Evolutionary conservation across 2,329 filamentous ascomycete species (phyloP).

Genomic region (Colletotrichum paranaense): DNA sequence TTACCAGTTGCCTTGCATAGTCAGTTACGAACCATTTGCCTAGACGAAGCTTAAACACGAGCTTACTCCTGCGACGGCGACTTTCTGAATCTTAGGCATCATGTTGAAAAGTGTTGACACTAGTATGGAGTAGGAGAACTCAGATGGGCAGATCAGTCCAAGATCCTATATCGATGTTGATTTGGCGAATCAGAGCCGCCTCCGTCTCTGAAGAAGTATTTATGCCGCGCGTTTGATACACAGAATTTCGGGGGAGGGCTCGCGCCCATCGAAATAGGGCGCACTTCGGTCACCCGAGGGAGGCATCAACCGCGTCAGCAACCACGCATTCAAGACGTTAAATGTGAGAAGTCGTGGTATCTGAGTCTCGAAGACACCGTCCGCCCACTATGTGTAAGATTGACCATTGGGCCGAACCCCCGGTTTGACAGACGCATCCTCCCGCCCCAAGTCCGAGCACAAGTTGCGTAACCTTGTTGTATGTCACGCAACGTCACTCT

Average conservation of each 20-base stretch:
- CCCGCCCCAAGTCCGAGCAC: not conserved
- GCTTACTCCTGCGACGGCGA: conserved; percentile 49
- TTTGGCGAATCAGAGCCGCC: not conserved
- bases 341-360: not conserved
- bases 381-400: too few relatives aligned
- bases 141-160: not conserved
- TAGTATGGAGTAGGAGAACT: not conserved
- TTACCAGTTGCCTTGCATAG: conserved; percentile 42
- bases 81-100: conserved; percentile 45
- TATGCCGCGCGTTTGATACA: not conserved
- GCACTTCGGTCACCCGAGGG: not conserved
- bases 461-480: not conserved
- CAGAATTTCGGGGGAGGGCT: not conserved
- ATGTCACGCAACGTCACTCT: not conserved
- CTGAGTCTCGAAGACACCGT: not conserved
- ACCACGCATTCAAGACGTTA: not conserved
- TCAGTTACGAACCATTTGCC: not conserved
- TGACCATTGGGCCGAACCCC: conserved; percentile 9
- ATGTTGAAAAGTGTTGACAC: not conserved
- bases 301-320: not conserved
- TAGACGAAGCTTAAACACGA: too few relatives aligned
- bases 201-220: not conserved
- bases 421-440: conserved; percentile 1
- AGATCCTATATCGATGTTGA: not conserved
- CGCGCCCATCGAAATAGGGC: not conserved